Percentiles rank a stretch among this genome's conserved stretches.
phyloP scores from a whole-genome alignment of 140 eudicot genomes.

The Oenanthe javanica region DNA sequence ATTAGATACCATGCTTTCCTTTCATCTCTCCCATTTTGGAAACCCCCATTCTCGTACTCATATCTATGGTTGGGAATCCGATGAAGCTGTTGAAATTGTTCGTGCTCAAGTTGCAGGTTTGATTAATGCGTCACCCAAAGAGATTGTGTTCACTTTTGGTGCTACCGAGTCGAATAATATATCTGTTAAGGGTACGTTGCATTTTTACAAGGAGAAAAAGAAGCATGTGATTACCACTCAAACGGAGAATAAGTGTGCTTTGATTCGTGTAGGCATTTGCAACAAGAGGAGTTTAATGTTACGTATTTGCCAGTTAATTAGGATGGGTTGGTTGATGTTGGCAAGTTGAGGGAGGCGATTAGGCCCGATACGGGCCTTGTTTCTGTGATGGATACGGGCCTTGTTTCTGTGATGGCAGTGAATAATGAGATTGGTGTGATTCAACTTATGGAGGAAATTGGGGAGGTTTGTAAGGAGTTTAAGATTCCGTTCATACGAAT shows the following conservation, averaged over 20 bases:
- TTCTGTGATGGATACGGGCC: constrained; percentile 37
- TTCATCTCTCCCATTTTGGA: constrained; percentile 65
- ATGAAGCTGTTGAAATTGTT: constrained; percentile 70
- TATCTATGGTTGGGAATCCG: constrained; percentile 96
- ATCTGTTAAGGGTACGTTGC: constrained; percentile 80
- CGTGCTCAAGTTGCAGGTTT: constrained; percentile 62
- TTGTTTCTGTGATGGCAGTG: constrained; percentile 88
- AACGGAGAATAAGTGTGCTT: constrained; percentile 98
- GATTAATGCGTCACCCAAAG: constrained; percentile 78
- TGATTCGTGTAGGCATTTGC: constrained; percentile 82
- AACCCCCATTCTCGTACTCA: constrained; percentile 98
- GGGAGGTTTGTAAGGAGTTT: constrained; percentile 67
- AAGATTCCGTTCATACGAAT: constrained; percentile 76
- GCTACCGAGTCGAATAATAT: constrained; percentile 94
- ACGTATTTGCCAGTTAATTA: constrained; percentile 71
- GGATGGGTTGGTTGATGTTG: constrained; percentile 66
- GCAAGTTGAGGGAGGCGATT: constrained; percentile 43
- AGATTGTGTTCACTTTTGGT: constrained; percentile 87
- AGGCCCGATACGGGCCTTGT: constrained; percentile 24
- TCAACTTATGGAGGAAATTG: constrained; percentile 91
- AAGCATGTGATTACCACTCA: constrained; percentile 87
- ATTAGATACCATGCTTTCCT: constrained; percentile 93
- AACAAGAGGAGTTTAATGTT: constrained; percentile 80
- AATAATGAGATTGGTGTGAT: constrained; percentile 95
- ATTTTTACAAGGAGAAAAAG: constrained; percentile 65